These are phyloP conservation scores for Penicillium ochrochloron DNA, from an alignment of 495 filamentous ascomycete genomes.

Conservation along the genomic window DNA sequence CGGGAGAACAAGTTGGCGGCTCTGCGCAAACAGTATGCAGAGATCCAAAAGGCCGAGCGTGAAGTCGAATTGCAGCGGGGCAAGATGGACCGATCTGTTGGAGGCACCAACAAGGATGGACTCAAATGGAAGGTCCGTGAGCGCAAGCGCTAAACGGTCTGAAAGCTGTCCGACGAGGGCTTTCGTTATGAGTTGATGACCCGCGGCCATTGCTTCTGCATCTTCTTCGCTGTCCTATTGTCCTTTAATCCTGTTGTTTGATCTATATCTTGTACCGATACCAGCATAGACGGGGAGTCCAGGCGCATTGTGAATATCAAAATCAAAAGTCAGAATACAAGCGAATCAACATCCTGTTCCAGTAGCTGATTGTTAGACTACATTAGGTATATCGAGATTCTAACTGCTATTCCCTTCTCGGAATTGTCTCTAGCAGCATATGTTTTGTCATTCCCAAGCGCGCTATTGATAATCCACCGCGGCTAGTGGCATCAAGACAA, in stretches of 20 bases:
- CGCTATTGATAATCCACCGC: slow-evolving; percentile 13
- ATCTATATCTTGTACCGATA: slow-evolving; percentile 26
- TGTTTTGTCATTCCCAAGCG: slow-evolving; percentile 10
- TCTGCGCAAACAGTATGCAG: slow-evolving; percentile 69
- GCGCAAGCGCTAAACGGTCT: slow-evolving; percentile 68
- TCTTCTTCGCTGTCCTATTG: slow-evolving; percentile 13
- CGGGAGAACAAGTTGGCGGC: slow-evolving; percentile 61
- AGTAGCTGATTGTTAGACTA: background rate
- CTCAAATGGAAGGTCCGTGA: slow-evolving; percentile 82
- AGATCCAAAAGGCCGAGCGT: slow-evolving; percentile 72
- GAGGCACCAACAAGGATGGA: slow-evolving; percentile 79
- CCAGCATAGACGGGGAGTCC: slow-evolving; percentile 33
- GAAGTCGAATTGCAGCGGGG: slow-evolving; percentile 77
- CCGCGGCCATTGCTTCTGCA: slow-evolving; percentile 23
- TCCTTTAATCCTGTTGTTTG: background rate
- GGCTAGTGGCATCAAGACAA: background rate
- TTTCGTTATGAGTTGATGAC: slow-evolving; percentile 36
- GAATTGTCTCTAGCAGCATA: background rate
- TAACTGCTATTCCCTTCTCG: background rate
- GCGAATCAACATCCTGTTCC: background rate
- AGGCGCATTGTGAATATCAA: slow-evolving; percentile 17
- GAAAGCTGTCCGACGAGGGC: background rate
- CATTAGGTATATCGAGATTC: too few relatives aligned
- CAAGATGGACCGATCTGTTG: slow-evolving; percentile 81
- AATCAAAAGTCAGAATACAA: slow-evolving; percentile 1